Evolutionary conservation across 2,329 filamentous ascomycete genomes (phyloP).

Genomic region (Macroventuria anomochaeta): DNA sequence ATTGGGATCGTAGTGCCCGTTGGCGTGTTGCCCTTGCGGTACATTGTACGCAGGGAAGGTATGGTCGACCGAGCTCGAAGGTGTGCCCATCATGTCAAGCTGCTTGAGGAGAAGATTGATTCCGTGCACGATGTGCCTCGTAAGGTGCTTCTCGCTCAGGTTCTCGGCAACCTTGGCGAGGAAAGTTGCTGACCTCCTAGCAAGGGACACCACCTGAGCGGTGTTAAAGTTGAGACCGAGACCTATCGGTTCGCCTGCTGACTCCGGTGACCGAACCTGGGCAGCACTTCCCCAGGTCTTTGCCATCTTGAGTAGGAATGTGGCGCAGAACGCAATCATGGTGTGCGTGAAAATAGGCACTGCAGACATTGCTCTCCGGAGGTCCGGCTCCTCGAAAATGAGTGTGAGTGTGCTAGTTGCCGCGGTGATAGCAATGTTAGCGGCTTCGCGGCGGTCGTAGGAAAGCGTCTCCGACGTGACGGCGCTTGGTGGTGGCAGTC

Average conservation of each 20-base stretch:
- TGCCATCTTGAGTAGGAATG: slow-evolving; percentile 59
- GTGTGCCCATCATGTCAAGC: slow-evolving; percentile 34
- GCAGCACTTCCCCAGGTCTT: slow-evolving; percentile 52
- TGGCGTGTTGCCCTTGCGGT: slow-evolving; percentile 2
- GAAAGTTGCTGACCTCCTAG: slow-evolving; percentile 35
- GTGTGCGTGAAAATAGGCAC: slow-evolving; percentile 61
- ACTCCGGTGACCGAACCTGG: slow-evolving; percentile 34
- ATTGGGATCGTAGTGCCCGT: slow-evolving; percentile 6
- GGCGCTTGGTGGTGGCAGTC: slow-evolving; percentile 52
- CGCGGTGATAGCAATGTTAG: slow-evolving; percentile 54
- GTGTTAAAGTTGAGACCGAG: slow-evolving; percentile 43
- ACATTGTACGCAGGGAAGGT: slow-evolving; percentile 10
- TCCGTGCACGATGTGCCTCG: slow-evolving; percentile 38
- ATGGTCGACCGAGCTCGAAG: slow-evolving; percentile 17
- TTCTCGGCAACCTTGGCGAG: slow-evolving; percentile 34
- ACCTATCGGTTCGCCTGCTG: slow-evolving; percentile 33
- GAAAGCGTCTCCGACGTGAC: slow-evolving; percentile 54
- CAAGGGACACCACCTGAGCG: slow-evolving; percentile 36
- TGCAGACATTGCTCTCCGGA: slow-evolving; percentile 52
- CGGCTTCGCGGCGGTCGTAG: slow-evolving; percentile 50
- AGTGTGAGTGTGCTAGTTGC: slow-evolving; percentile 56
- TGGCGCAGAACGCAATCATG: slow-evolving; percentile 61
- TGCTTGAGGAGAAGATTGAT: slow-evolving; percentile 38
- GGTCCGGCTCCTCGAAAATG: slow-evolving; percentile 54
- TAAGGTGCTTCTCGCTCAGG: slow-evolving; percentile 41